These are phyloP conservation scores for Meyerozyma guilliermondii DNA, from an alignment of 1,139 yeast genomes.

Conservation along the genomic window DNA sequence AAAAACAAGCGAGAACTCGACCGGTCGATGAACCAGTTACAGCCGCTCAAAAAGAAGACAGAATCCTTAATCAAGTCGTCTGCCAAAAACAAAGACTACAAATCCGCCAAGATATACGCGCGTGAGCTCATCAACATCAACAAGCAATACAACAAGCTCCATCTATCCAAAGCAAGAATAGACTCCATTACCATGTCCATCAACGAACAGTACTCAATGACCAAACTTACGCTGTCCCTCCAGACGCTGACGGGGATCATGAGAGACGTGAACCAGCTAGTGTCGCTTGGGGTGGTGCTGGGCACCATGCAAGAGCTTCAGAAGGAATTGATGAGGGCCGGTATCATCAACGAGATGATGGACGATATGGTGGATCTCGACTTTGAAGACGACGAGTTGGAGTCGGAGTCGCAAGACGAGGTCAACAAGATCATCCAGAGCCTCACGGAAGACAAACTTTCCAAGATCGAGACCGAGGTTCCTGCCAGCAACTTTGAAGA, in stretches of 20 bases:
- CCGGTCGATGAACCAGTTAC: slow-evolving; percentile 63
- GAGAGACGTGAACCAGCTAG: slow-evolving; percentile 82
- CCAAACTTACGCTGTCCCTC: slow-evolving; percentile 78
- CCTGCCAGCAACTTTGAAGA: slow-evolving; percentile 33
- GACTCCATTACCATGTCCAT: slow-evolving; percentile 85
- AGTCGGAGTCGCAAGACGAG: slow-evolving; percentile 70
- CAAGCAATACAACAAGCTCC: slow-evolving; percentile 69
- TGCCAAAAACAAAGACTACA: slow-evolving; percentile 74
- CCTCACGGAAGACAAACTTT: slow-evolving; percentile 40
- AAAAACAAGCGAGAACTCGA: slow-evolving; percentile 84
- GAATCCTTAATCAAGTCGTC: slow-evolving; percentile 67
- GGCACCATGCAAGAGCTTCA: slow-evolving; percentile 84
- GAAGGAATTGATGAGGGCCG: slow-evolving; percentile 84
- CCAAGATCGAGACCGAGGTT: slow-evolving; percentile 38
- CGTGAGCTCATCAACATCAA: slow-evolving; percentile 72
- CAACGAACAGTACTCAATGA: slow-evolving; percentile 87
- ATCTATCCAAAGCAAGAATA: slow-evolving; percentile 78
- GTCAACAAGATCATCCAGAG: slow-evolving; percentile 44
- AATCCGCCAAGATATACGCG: slow-evolving; percentile 75
- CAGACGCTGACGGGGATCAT: slow-evolving; percentile 74
- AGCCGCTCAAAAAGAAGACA: slow-evolving; percentile 65
- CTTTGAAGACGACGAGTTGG: slow-evolving; percentile 58
- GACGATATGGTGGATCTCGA: slow-evolving; percentile 79
- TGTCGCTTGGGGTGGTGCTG: slow-evolving; percentile 74
- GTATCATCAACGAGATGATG: slow-evolving; percentile 93